Percentiles rank a stretch among this genome's conserved stretches.
Evolutionary conservation across 306 rosid species (phyloP).

Genomic region (Bauhinia variegata): DNA sequence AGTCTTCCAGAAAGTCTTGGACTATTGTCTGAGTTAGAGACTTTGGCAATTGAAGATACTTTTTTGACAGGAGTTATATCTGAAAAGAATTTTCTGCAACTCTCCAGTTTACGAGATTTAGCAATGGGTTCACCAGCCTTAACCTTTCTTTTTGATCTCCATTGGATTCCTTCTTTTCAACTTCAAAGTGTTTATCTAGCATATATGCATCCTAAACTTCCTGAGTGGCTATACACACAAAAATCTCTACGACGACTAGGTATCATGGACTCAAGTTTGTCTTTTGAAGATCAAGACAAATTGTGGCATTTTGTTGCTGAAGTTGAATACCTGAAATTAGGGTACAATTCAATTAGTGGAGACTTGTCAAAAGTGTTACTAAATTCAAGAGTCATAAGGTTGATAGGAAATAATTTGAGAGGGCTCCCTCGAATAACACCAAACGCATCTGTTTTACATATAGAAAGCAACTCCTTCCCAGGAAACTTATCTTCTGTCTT

Average conservation of each 20-base stretch:
- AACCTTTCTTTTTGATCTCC: conserved; percentile 1
- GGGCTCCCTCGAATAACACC: no score
- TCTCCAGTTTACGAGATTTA: background rate
- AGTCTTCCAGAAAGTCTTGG: no score
- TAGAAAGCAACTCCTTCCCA: no score
- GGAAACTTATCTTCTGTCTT: no score
- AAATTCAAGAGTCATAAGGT: no score
- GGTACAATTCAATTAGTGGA: no score
- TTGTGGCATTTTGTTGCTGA: conserved; percentile 24
- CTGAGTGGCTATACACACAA: conserved; percentile 32
- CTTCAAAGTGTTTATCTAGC: background rate
- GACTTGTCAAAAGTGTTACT: no score
- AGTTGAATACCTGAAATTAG: background rate
- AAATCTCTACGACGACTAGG: background rate
- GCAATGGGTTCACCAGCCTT: background rate
- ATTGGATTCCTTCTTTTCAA: conserved; percentile 30
- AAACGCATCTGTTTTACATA: no score
- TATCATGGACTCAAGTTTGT: background rate
- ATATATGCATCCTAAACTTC: conserved; percentile 29
- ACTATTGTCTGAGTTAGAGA: no score
- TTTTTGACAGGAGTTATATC: no score
- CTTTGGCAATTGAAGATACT: no score
- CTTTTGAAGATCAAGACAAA: conserved; percentile 7
- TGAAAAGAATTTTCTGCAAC: conserved; percentile 23
- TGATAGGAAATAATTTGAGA: no score